Evolutionary conservation across 495 filamentous ascomycete genomes (phyloP).

Genomic region (Massariosphaeria phaeospora): DNA sequence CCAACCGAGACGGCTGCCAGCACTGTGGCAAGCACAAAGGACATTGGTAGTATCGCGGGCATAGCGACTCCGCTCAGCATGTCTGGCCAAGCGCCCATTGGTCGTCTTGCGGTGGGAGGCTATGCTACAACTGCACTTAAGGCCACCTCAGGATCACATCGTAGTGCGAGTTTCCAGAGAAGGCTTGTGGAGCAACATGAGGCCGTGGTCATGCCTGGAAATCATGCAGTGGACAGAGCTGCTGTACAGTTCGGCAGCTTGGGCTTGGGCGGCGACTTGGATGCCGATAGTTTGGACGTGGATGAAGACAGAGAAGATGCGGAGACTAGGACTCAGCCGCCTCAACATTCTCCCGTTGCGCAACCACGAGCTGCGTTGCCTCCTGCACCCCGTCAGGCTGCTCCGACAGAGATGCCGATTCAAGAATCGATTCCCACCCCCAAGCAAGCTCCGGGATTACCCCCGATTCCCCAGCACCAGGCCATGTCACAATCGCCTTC

Average conservation of each 20-base stretch:
- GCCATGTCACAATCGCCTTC: conserved; percentile 44
- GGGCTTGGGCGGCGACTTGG: conserved; percentile 67
- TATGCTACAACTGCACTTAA: conserved; percentile 73
- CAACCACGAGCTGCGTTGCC: conserved; percentile 85
- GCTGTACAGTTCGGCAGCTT: conserved; percentile 98
- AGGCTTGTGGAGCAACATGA: conserved; percentile 91
- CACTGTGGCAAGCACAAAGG: conserved; percentile 77
- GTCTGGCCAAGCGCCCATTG: conserved; percentile 53
- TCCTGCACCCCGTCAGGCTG: conserved; percentile 52
- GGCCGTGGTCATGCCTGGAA: conserved; percentile 97
- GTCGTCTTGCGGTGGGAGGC: conserved; percentile 58
- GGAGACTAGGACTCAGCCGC: conserved; percentile 90
- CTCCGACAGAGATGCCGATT: conserved; percentile 26
- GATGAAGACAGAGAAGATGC: conserved; percentile 92
- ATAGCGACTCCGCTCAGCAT: conserved; percentile 56
- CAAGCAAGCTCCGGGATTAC: conserved; percentile 48
- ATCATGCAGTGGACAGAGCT: conserved; percentile 86
- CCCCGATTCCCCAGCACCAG: conserved; percentile 42
- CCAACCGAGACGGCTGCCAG: conserved; percentile 83
- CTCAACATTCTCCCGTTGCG: conserved; percentile 88
- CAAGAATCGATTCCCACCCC: conserved; percentile 36
- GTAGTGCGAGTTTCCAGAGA: conserved; percentile 72
- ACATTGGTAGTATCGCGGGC: conserved; percentile 53
- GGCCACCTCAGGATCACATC: conserved; percentile 55
- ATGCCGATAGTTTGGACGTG: conserved; percentile 66